phyloP scores from a whole-genome alignment of 2,329 filamentous ascomycete genomes.

The Sporothrix protearum region DNA sequence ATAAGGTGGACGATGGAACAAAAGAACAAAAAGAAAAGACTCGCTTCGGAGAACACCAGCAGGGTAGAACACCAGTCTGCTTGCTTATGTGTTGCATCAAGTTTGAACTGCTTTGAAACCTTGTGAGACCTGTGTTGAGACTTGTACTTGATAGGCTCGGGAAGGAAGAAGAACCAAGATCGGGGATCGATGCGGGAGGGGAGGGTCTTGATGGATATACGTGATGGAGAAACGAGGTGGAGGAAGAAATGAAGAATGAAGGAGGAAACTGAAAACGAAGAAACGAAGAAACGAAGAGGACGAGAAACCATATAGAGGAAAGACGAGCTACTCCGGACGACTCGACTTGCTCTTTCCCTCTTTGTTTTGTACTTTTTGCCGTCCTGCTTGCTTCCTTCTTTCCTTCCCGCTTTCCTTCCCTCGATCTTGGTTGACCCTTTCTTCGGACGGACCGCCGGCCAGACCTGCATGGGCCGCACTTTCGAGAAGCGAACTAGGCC shows the following conservation, averaged over 20 bases:
- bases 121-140: neutral
- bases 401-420: neutral
- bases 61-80: constrained; percentile 6
- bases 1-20: neutral
- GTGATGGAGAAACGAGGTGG: too few relatives aligned
- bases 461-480: neutral
- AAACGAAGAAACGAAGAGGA: neutral
- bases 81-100: neutral
- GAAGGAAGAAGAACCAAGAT: neutral
- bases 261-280: too few relatives aligned
- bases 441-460: constrained; percentile 11
- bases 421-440: neutral
- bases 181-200: neutral
- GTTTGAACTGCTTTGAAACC: constrained; percentile 14
- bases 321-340: neutral
- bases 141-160: constrained; percentile 4
- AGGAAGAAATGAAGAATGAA: neutral
- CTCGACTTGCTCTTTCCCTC: neutral
- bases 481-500: constrained; percentile 1
- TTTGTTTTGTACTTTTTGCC: neutral
- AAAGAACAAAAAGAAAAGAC: neutral
- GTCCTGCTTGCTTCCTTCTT: neutral
- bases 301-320: neutral
- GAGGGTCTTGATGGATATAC: neutral
- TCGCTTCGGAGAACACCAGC: too few relatives aligned